Base-by-base conservation (phyloP, 2,329 filamentous ascomycete species). In the Ambrosiella cleistominuta region DNA sequence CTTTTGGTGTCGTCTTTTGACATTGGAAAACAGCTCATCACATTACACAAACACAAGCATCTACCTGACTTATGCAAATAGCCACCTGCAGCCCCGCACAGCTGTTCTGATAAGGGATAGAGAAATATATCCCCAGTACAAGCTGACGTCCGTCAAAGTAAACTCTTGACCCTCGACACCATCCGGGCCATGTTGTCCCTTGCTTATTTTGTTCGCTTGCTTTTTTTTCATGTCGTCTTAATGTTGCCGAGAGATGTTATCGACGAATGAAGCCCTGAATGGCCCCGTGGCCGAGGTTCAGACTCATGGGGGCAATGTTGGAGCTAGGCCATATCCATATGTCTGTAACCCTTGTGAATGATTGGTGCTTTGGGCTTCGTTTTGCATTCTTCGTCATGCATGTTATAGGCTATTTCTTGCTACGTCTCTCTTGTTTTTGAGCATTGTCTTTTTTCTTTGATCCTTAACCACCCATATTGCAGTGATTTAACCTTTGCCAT, bases 201-300 rank as follows among this genome's bases (percentile, higher is more conserved):
- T 49, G 55, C 52, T 57, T 57, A 51, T 39, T 40, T 53, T n/a
- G 51, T 11, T 49, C 39, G 35, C 45, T 53, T 53, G 3, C 8
- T 45, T 51, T 36, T n/a, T 53, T 44, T 19, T 52, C 27, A 27
- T 5, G 27, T 27, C 4, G 11, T 51, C 35, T 50, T 15, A 13
- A 54, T 38, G 51, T 54, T 40, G 35, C 51, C n/a, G 51, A 19
- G 51, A 15, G 27, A 54, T 8, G 45, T 49, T 7, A 49, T 9
- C 17, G 15, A 9, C 17, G 15, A 49, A 19, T 49, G 15, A 49
- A 49, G 27, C 13, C 45, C 5, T 15, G 13, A 15, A 49, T 19
- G 45, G 45, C 45, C 45, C n/a, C 5, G 40, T 42, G 40, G 40
- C 11, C 40, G 2, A 42, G 11, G 6, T n/a, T n/a, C 27, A 27